Conservation (phyloP, 345 rosid species). For the Acer saccharum region DNA sequence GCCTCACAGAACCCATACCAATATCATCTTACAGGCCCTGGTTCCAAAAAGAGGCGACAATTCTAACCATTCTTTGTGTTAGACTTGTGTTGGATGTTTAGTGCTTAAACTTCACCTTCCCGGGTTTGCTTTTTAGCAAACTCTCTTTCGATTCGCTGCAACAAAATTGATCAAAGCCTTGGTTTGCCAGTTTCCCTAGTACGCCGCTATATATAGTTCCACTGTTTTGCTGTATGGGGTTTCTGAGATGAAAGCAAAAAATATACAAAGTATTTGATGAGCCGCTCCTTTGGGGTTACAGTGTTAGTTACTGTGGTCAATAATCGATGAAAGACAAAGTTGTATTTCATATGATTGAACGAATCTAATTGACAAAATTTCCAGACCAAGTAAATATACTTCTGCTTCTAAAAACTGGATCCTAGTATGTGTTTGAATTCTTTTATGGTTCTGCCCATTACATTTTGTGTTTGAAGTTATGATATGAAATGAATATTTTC, state of each 20-base stretch:
- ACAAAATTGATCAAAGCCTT: neutral
- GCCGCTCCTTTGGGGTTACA: neutral
- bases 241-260: neutral
- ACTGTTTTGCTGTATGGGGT: neutral
- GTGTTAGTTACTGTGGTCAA: neutral
- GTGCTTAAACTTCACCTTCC: neutral
- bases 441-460: no score
- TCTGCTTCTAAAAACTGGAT: no score
- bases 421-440: no score
- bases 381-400: neutral
- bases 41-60: conserved; percentile 35
- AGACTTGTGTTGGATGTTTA: neutral
- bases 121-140: conserved; percentile 16
- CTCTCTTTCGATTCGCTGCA: neutral
- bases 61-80: conserved; percentile 15
- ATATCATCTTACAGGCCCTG: conserved; percentile 20
- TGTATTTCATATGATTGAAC: neutral
- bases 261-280: neutral
- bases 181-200: neutral
- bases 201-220: neutral
- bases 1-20: conserved; percentile 28
- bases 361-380: neutral
- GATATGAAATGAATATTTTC: no score
- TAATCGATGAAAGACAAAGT: neutral
- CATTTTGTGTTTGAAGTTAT: no score